These are phyloP conservation scores for Sarocladium oryzae DNA, from an alignment of 2,329 filamentous ascomycete species.

Conservation along the genomic window DNA sequence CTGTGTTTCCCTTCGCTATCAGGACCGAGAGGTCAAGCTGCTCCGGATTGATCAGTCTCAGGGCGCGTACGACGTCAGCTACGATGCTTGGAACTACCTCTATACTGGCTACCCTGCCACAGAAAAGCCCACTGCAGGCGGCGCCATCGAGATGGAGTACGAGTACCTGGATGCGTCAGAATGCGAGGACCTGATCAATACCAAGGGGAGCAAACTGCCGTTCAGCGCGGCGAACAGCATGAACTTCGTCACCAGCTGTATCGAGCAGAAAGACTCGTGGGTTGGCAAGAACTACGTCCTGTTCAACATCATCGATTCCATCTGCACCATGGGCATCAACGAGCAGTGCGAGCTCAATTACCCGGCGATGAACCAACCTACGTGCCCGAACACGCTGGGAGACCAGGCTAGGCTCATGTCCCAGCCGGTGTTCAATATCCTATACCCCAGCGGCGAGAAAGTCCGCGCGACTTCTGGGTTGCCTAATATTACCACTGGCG, in stretches of 20 bases:
- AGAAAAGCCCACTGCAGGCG: constrained; percentile 38
- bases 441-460: constrained; percentile 36
- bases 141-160: constrained; percentile 40
- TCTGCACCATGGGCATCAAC: constrained; percentile 39
- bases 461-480: constrained; percentile 25
- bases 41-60: constrained; percentile 51
- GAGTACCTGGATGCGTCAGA: constrained; percentile 36
- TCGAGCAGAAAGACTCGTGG: constrained; percentile 35
- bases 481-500: neutral
- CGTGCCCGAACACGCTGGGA: constrained; percentile 37
- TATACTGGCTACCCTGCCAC: constrained; percentile 39
- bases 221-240: constrained; percentile 45
- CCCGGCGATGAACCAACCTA: constrained; percentile 36
- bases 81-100: constrained; percentile 59
- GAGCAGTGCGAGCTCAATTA: constrained; percentile 40
- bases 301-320: constrained; percentile 44
- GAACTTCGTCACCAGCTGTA: constrained; percentile 43
- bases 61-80: constrained; percentile 52
- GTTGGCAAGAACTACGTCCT: constrained; percentile 41
- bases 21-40: constrained; percentile 48
- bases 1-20: constrained; percentile 46
- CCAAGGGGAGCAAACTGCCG: constrained; percentile 30
- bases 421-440: constrained; percentile 39
- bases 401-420: constrained; percentile 25
- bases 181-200: constrained; percentile 43